Evolutionary conservation across 2,329 filamentous ascomycete genomes (phyloP), one percentile per base, ranked within the genome.

Genomic region (Alternaria sp.): DNA sequence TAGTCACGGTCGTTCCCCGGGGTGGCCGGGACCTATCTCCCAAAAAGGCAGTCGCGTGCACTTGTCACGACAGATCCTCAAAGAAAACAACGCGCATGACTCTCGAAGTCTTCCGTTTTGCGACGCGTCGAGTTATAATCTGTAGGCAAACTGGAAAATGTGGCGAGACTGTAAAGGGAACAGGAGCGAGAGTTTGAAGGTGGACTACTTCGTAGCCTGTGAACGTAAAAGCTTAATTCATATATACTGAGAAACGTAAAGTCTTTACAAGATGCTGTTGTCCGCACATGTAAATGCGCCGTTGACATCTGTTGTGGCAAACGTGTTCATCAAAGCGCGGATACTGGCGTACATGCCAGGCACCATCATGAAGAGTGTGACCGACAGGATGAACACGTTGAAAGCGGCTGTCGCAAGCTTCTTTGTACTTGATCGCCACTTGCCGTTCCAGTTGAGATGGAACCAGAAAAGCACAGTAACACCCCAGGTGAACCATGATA

Each of bases 381-480:
- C 15, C 1, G 62, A 49, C 61, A 74, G 59, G 26, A 74, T 73
- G 13, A 70, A 68, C 2, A 70, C 56, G 23, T 73, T 75, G 11
- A 74, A 59, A 0, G 51, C 65, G 1, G 73, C 71, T 2, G 63
- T 59, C 8, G 67, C 67, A n/a, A 68, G 46, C 58, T 74, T 75
- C 59, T 68, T 68, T 11, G 52, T 40, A 10, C 54, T 68, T 5
- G 65, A 67, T 5, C 68, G 67, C 67, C 72, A 75, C 32, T 66
- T 68, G 53, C 70, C 69, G 50, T 74, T 52, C 68, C 71, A 73
- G 56, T 74, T 75, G 45, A 74, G 67, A 47, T 74, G 68, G 51
- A 73, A 71, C 69, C 73, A 75, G 65, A 73, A 73, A n/a, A 75
- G 47, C n/a, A 72, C 69, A 1, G 73, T 73, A 21, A 73, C 65